A percentile compares a stretch with the other conserved stretches of the same genome.
phyloP scores from a whole-genome alignment of 1,284 basidiomycete species.

The Rhodotorula sp. region DNA sequence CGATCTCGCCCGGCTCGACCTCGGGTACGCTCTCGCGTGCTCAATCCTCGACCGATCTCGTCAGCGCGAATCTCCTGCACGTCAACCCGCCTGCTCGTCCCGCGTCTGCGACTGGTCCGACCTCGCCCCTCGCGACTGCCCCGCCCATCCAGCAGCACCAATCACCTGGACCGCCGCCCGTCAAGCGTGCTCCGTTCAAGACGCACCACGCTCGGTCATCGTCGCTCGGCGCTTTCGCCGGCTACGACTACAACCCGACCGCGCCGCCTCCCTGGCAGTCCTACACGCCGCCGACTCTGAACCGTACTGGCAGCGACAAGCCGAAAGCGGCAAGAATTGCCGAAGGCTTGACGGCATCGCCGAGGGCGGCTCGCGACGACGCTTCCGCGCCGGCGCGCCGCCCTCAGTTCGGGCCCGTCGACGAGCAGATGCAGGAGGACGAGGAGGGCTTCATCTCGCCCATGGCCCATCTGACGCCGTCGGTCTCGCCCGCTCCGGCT shows the following conservation, averaged over 20 bases:
- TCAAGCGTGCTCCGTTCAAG: constrained; percentile 42
- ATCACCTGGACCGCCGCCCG: constrained; percentile 37
- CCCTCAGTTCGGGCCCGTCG: constrained; percentile 29
- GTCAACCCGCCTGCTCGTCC: constrained; percentile 20
- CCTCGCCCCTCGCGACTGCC: constrained; percentile 22
- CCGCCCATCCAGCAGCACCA: constrained; percentile 19
- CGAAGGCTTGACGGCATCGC: not conserved
- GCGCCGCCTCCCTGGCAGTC: constrained; percentile 40
- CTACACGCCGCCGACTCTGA: constrained; percentile 15
- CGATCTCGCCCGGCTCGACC: constrained; percentile 73
- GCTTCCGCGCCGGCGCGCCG: not conserved
- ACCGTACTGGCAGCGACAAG: not conserved
- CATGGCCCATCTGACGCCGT: constrained; percentile 41
- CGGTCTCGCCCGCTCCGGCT: constrained; percentile 32
- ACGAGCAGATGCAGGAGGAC: constrained; percentile 38
- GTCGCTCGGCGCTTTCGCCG: constrained; percentile 40
- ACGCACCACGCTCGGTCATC: constrained; percentile 42
- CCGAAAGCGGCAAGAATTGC: not conserved
- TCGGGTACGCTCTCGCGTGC: constrained; percentile 49
- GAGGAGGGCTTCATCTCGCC: constrained; percentile 45
- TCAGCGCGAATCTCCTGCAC: constrained; percentile 12
- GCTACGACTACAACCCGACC: constrained; percentile 41
- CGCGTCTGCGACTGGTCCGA: constrained; percentile 25
- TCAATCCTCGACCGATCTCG: constrained; percentile 47
- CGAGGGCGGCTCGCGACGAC: not conserved